Base-by-base conservation (phyloP, 495 filamentous ascomycete genomes). In the Geoglossum glabrum region DNA sequence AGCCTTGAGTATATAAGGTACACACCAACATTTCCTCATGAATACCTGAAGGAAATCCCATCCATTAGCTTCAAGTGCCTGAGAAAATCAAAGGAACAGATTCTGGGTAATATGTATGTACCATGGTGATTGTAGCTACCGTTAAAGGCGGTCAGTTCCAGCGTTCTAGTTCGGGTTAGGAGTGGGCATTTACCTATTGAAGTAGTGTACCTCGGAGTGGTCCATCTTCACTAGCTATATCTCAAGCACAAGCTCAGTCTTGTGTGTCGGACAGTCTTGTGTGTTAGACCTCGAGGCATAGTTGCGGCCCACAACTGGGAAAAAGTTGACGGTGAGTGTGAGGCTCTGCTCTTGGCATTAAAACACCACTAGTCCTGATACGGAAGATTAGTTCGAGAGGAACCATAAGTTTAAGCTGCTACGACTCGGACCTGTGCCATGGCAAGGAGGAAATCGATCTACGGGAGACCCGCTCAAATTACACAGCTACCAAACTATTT, bases 21-120 rank as follows among this genome's bases (percentile, higher is more conserved):
- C 86, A 71, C 73, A 95, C 88, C 79, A 96, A 73, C 89, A 96
- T 96, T 72, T 96, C 89, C 76, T 96, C 89, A 66, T 96, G 89
- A 63, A 96, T 95, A 67, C 89, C 87, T 93, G 50, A 47, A 45
- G 60, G 51, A 33, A 56, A 63, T 64, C 67, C 70, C 69, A 65
- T 64, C 66, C 64, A 59, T 59, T 60, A 60, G 59, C 40, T 1
- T 21, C 33, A 58, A 49, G 60, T 27, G 27, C 46, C 13, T 38
- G 26, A 59, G 59, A 43, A 43, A 60, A 60, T 52, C 61, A 21
- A 21, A 45, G 40, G 40, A 45, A 21, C 1, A 21, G 38, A 57
- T 64, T 57, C 65, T 62, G 56, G 25, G 59, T 58, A 59, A 27
- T 57, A 57, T 46, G 63, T 40, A 43, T 76, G 72, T 78, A 93